Conservation (phyloP, 2,329 filamentous ascomycete genomes). For the Fusarium equiseti region DNA sequence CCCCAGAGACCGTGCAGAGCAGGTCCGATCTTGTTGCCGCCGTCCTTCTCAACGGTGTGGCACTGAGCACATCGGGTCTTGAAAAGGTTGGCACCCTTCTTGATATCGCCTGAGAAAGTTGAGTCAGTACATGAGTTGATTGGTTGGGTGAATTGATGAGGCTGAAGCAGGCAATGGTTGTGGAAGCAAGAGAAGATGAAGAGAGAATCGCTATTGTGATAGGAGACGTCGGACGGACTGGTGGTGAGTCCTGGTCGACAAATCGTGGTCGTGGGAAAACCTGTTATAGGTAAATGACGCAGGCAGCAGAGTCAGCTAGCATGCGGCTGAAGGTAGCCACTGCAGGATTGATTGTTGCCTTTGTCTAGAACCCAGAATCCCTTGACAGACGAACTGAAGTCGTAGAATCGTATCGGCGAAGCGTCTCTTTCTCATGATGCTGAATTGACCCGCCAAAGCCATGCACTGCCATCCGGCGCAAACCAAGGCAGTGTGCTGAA, state of each 20-base stretch:
- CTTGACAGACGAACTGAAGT: constrained; percentile 10
- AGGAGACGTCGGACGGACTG: constrained; percentile 12
- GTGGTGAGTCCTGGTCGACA: constrained; percentile 29
- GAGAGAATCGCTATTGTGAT: constrained; percentile 4
- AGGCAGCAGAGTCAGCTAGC: constrained; percentile 39
- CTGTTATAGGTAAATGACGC: constrained; percentile 52
- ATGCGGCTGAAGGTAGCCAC: constrained; percentile 6
- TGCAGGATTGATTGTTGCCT: background rate
- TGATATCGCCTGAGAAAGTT: constrained; percentile 80
- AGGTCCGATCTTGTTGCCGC: constrained; percentile 98
- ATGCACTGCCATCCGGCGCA: constrained; percentile 17
- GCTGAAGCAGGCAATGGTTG: background rate
- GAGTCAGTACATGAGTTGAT: constrained; percentile 46
- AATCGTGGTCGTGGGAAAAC: constrained; percentile 30
- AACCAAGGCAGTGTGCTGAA: constrained; percentile 4
- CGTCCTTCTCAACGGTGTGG: constrained; percentile 92
- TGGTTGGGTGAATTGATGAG: background rate
- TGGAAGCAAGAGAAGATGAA: background rate
- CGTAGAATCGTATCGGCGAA: constrained; percentile 13
- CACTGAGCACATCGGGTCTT: constrained; percentile 99
- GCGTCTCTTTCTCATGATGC: constrained; percentile 10
- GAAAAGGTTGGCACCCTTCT: constrained; percentile 99
- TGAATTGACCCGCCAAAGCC: constrained; percentile 40
- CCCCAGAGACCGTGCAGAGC: constrained; percentile 98
- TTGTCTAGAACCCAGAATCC: background rate